Base-by-base conservation (phyloP, 2,329 filamentous ascomycete genomes). In the Trichoderma cornu-damae region DNA sequence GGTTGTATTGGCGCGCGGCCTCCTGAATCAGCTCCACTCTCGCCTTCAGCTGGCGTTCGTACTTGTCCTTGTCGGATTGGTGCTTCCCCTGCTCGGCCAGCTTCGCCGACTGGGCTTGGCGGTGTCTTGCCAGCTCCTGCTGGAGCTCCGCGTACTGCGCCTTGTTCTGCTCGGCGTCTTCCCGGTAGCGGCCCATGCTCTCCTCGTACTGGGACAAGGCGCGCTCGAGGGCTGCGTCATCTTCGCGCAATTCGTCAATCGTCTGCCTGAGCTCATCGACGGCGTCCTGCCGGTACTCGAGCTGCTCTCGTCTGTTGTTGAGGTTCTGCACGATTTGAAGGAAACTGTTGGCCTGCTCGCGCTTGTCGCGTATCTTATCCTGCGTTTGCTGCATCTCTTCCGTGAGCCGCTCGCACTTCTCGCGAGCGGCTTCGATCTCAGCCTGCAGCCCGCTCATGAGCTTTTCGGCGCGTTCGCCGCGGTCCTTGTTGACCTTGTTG, bases 51-150 rank as follows among this genome's bases (percentile, higher is more conserved):
- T 96, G 89, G 3, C 87, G 83, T 68, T 96, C 90, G 68, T 94
- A 90, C 65, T 88, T 89, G 61, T 89, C 87, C 73, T 93, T 91
- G 68, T 96, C 87, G 2, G 92, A 93, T 70, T 94, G 84, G 64
- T 87, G 85, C 63, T 87, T 89, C 42, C 93, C 93, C 64, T 84
- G 80, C 64, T 91, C 87, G 1, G 81, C 75, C 35, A 82, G 75
- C 64, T 84, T 84, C 20, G 68, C 63, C 0, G 79, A 79, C 40
- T 82, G 69, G 4, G 77, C 70, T 35, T 68, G 74, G 32, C 81
- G 78, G 6, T 75, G 72, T 3, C 70, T 61, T 2, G 69, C 67
- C 11, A 84, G 68, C 7, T 78, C 74, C 2, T 70, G 68, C 59
- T 83, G 78, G n/a, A 95, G 77, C 22, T 87, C 79, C 58, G 78